phyloP scores from a whole-genome alignment of 306 rosid genomes.

The Leucaena leucocephala region DNA sequence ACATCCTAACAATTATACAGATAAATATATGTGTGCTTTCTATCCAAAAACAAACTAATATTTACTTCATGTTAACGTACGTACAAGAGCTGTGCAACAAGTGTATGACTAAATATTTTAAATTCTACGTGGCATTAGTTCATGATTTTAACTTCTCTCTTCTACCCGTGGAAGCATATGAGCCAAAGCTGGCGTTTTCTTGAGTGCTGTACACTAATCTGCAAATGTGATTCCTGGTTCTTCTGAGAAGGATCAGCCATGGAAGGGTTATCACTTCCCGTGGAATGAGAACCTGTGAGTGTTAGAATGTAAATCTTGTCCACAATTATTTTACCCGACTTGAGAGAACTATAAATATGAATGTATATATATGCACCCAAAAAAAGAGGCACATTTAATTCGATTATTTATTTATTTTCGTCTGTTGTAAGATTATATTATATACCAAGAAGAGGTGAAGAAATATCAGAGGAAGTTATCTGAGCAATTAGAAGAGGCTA shows the following conservation, averaged over 20 bases:
- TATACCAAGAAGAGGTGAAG: slow-evolving; percentile 4
- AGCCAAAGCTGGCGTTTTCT: slow-evolving; percentile 35
- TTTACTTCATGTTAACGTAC: no score
- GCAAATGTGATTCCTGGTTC: slow-evolving; percentile 29
- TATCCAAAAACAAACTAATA: not conserved
- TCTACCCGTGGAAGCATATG: not conserved
- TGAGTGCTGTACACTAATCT: slow-evolving; percentile 1
- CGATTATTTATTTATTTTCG: not conserved
- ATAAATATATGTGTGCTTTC: not conserved
- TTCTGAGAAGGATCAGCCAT: slow-evolving; percentile 33
- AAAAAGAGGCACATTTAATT: not conserved
- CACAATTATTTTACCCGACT: slow-evolving; percentile 30
- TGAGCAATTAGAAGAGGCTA: slow-evolving; percentile 2
- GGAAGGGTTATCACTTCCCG: slow-evolving; percentile 45
- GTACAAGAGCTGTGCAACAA: not conserved
- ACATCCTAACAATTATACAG: not conserved
- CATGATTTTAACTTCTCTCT: not conserved
- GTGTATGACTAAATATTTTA: not conserved
- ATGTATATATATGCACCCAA: not conserved
- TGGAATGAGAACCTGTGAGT: slow-evolving; percentile 32
- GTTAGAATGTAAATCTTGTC: slow-evolving; percentile 33
- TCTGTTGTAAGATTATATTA: not conserved
- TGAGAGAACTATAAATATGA: not conserved
- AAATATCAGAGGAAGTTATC: not conserved
- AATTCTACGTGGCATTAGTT: not conserved